These are phyloP conservation scores for Eimeria sp. DNA, from an alignment of 169 alveolate species.

Conservation along the genomic window DNA sequence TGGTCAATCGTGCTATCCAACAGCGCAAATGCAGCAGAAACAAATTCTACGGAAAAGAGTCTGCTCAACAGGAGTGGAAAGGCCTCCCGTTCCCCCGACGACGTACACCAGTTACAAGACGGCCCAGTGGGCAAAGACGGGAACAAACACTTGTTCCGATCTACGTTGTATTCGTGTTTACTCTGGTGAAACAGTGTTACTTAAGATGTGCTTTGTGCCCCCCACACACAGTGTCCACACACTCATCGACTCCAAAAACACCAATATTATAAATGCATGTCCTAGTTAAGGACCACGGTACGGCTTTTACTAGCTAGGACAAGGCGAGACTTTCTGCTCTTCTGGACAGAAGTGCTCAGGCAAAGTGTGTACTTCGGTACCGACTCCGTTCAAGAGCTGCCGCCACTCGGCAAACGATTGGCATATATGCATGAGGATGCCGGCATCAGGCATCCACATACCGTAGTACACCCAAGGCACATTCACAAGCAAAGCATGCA, in stretches of 20 bases:
- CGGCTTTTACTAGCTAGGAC: neutral
- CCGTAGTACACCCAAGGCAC: neutral
- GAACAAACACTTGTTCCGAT: neutral
- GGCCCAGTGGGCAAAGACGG: slow-evolving; percentile 6
- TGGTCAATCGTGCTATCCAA: neutral
- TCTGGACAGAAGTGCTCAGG: neutral
- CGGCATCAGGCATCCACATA: neutral
- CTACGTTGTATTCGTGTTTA: neutral
- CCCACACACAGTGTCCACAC: neutral
- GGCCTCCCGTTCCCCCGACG: neutral
- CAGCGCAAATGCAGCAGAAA: neutral
- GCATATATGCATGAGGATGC: neutral
- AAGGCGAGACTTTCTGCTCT: neutral
- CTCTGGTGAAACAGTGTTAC: neutral
- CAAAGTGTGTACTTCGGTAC: neutral
- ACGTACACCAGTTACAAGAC: neutral
- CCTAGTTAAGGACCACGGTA: neutral
- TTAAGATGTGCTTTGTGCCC: neutral
- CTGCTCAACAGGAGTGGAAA: neutral
- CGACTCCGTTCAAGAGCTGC: neutral
- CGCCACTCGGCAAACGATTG: neutral
- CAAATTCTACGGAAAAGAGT: neutral
- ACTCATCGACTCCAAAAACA: neutral
- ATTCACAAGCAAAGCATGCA: neutral
- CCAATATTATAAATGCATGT: neutral